phyloP scores from a whole-genome alignment of 139 green algal genomes.

The Coelastrella sp. region DNA sequence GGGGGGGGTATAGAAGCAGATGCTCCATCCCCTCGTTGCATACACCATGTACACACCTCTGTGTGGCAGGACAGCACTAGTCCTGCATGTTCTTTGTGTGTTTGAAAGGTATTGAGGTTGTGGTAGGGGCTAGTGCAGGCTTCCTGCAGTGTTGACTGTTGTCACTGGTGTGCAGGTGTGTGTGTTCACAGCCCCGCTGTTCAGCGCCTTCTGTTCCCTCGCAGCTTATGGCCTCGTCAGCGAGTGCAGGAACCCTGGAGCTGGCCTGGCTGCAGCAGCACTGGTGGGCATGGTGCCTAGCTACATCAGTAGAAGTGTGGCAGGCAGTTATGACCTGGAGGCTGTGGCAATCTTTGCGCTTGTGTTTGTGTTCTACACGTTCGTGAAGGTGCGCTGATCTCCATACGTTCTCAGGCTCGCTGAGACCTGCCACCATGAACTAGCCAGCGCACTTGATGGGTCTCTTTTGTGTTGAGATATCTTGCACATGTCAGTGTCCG shows the following conservation, averaged over 20 bases:
- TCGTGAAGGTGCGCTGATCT: conserved; percentile 80
- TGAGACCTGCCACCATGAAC: too few relatives aligned
- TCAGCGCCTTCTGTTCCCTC: conserved; percentile 89
- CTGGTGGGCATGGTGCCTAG: conserved; percentile 91
- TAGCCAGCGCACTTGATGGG: too few relatives aligned
- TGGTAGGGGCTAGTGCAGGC: background rate
- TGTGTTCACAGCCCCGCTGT: conserved; percentile 97
- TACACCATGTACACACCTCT: too few relatives aligned
- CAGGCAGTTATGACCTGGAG: conserved; percentile 92
- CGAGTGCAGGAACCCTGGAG: conserved; percentile 71
- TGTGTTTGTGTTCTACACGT: conserved; percentile 90
- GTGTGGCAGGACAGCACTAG: too few relatives aligned
- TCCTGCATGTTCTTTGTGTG: too few relatives aligned
- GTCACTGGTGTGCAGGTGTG: conserved; percentile 79
- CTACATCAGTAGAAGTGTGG: conserved; percentile 93
- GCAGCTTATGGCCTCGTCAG: conserved; percentile 90
- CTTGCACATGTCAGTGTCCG: too few relatives aligned
- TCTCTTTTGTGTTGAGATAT: too few relatives aligned
- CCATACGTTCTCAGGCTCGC: too few relatives aligned
- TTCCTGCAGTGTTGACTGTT: background rate
- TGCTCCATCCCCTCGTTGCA: too few relatives aligned
- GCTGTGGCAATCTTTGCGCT: conserved; percentile 96
- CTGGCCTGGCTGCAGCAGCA: conserved; percentile 88
- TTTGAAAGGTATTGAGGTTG: too few relatives aligned
- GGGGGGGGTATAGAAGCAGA: too few relatives aligned